Conservation (phyloP, 176 grass and related monocot species). For the Puccinellia tenuiflora region DNA sequence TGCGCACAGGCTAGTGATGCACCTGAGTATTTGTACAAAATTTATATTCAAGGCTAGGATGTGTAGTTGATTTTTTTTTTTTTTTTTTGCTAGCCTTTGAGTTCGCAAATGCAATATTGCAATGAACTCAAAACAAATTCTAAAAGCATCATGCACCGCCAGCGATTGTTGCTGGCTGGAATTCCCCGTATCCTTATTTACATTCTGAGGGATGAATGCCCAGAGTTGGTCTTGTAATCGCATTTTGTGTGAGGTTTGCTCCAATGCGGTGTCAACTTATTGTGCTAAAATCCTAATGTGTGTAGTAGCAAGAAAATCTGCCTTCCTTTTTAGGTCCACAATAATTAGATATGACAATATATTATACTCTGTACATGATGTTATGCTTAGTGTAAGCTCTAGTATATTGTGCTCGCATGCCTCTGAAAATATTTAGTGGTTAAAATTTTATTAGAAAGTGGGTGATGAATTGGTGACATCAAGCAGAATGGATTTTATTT, state of each 20-base stretch:
- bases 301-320: neutral
- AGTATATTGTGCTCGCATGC: no score
- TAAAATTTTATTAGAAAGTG: no score
- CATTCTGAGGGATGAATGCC: neutral
- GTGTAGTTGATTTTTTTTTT: neutral
- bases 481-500: no score
- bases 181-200: neutral
- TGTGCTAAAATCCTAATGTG: neutral
- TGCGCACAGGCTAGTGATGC: neutral
- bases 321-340: neutral
- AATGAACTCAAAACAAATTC: neutral
- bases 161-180: neutral
- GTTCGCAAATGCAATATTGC: neutral
- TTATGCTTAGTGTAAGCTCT: no score
- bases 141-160: neutral
- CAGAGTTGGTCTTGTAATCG: neutral
- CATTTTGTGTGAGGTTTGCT: neutral
- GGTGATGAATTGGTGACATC: no score
- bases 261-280: no score
- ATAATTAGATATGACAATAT: no score
- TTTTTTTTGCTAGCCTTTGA: neutral
- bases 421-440: no score
- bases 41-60: neutral
- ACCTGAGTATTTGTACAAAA: neutral
- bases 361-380: no score